Percentiles rank a stretch among this genome's conserved stretches.
Conservation (phyloP, 169 alveolate species). For the Eimeria sp. region DNA sequence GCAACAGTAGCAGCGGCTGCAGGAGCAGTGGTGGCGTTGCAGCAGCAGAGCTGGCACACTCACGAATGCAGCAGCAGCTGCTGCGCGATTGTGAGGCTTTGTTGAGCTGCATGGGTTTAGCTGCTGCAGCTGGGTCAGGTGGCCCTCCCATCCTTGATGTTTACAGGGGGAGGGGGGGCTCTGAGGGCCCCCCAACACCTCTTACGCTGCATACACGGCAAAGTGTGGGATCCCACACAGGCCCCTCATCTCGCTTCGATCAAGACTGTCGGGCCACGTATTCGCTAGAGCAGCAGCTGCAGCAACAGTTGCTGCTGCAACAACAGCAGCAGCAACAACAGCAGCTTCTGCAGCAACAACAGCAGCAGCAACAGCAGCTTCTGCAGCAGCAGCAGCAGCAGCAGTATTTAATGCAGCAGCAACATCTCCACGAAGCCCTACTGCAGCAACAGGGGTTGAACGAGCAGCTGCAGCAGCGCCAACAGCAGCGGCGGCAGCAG, state of each 20-base stretch:
- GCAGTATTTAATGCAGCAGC: conserved; percentile 5
- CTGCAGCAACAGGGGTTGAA: conserved; percentile 1
- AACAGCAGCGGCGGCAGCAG: conserved; percentile 35
- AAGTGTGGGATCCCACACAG: background rate
- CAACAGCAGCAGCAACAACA: background rate
- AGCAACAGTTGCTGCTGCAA: background rate
- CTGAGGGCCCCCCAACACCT: conserved; percentile 20
- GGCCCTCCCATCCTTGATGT: conserved; percentile 27
- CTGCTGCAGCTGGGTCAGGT: conserved; percentile 9
- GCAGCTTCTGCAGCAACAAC: conserved; percentile 12
- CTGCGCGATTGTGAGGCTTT: conserved; percentile 36
- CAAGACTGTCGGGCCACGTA: background rate
- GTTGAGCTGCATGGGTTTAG: conserved; percentile 14
- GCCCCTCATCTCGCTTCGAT: background rate
- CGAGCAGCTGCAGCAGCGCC: conserved; percentile 11
- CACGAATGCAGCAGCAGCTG: conserved; percentile 44
- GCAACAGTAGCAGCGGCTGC: conserved; percentile 1
- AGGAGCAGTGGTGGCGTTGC: conserved; percentile 3
- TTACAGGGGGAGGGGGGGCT: background rate
- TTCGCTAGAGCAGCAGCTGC: conserved; percentile 30
- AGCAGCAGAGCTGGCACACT: conserved; percentile 11
- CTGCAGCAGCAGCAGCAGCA: conserved; percentile 18
- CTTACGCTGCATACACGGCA: background rate
- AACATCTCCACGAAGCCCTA: background rate
- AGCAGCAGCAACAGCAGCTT: conserved; percentile 8